Conservation (phyloP, 768 basidiomycete species). For the Suillus alpinus region DNA sequence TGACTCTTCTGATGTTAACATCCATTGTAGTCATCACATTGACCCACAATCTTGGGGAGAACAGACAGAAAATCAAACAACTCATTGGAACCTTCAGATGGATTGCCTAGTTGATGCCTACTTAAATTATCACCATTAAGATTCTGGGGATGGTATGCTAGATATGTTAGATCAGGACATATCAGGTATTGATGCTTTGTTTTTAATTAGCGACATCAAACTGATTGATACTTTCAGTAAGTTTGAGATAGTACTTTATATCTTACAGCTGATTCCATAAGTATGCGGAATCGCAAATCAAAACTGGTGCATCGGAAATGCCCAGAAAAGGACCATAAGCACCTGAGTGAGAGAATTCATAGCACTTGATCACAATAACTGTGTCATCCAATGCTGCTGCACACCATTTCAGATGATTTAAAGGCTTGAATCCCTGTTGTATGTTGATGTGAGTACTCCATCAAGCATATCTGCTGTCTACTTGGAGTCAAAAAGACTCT, state of each 20-base stretch:
- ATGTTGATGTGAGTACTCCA: constrained; percentile 8
- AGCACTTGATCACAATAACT: too few species aligned
- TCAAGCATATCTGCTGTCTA: constrained; percentile 17
- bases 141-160: background rate
- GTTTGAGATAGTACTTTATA: background rate
- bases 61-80: background rate
- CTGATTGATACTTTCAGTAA: constrained; percentile 2
- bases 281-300: too few species aligned
- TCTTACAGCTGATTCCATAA: too few species aligned
- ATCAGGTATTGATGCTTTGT: background rate
- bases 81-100: background rate
- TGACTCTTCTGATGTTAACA: background rate
- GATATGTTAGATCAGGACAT: background rate
- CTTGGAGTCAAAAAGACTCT: constrained; percentile 17
- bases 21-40: too few species aligned
- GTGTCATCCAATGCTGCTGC: background rate
- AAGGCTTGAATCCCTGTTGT: constrained; percentile 19
- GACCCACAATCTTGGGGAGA: too few species aligned
- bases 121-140: background rate
- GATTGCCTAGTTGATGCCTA: background rate
- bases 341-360: too few species aligned
- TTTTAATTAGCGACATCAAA: background rate
- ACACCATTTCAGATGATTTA: constrained; percentile 8
- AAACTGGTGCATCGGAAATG: too few species aligned
- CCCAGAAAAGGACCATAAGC: too few species aligned